These are phyloP conservation scores for Aureobasidium sp. DNA, from an alignment of 2,329 filamentous ascomycete species.

Conservation along the genomic window DNA sequence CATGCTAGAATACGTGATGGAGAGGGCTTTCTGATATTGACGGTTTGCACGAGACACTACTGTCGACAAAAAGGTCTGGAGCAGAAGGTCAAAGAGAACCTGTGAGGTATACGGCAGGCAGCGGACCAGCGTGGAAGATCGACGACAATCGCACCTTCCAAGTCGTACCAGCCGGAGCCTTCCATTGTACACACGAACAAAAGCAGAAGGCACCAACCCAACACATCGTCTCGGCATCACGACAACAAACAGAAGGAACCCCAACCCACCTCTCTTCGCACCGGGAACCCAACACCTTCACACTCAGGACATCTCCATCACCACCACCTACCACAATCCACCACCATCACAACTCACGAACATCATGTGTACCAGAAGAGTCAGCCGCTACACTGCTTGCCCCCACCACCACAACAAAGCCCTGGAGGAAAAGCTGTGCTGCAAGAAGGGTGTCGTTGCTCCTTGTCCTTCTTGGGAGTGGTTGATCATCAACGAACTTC, in stretches of 20 bases:
- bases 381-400: neutral
- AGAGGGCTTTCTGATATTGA: too few species aligned
- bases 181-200: neutral
- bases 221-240: neutral
- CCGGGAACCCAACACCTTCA: neutral
- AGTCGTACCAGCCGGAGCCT: neutral
- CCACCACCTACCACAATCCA: neutral
- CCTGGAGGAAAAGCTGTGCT: neutral
- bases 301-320: neutral
- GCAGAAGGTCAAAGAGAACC: too few species aligned
- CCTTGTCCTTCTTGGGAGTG: neutral
- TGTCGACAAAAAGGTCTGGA: too few species aligned
- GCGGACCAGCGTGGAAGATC: neutral
- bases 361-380: constrained; percentile 1
- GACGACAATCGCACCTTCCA: neutral
- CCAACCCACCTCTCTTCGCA: neutral
- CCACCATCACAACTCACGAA: neutral
- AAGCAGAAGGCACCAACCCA: neutral
- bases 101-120: too few species aligned
- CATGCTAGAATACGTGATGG: too few species aligned
- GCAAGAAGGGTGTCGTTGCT: neutral
- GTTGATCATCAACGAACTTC: constrained; percentile 1
- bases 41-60: too few species aligned
- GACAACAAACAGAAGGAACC: neutral
- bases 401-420: neutral